Base-by-base conservation (phyloP, 495 filamentous ascomycete species). In the Penicillium parvum region DNA sequence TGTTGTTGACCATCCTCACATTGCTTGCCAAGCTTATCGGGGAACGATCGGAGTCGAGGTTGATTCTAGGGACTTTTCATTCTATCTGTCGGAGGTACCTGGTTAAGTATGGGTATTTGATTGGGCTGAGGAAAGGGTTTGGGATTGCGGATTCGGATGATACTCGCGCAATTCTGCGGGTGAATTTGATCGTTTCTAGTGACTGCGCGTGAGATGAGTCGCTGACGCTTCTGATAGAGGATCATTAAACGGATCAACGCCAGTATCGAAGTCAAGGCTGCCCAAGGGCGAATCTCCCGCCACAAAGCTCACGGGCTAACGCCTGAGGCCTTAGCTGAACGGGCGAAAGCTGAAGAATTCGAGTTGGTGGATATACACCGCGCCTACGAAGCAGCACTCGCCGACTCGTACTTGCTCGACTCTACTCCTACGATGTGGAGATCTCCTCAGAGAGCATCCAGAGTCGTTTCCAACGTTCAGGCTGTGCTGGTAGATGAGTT, bases 401-500 rank as follows among this genome's bases (percentile, higher is more conserved):
- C 81, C 25, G 67, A 73, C 3, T 89, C 87, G 0, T 95, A 94
- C 52, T 72, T 96, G 23, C 74, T 99, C 5, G 94, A 99, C 61
- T 99, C 76, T 99, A 2, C 77, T 99, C 5, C 67, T 95, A 10
- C 80, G 83, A 33, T 96, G 92, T 47, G 83, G 82, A 4, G 82
- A 95, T 21, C 77, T 99, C 7, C 78, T 99, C 11, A 75, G 77
- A 33, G 66, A 76, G 36, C 77, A 86, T 46, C 91, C 89, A 1
- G 69, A 82, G n/a, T 97, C 54, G 90, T 96, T 2, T 83, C 82
- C 3, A 96, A 95, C 58, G 80, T 99, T n/a, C 82, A 96, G 58
- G 82, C 87, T 0, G 89, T 99, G 1, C 69, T 99, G 30, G 92
- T 99, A 49, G 94, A 99, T 55, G 94, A 99, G 55, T 99, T 95